These are phyloP conservation scores for Gliomastix tumulicola DNA, from an alignment of 2,329 filamentous ascomycete genomes.

Conservation along the genomic window DNA sequence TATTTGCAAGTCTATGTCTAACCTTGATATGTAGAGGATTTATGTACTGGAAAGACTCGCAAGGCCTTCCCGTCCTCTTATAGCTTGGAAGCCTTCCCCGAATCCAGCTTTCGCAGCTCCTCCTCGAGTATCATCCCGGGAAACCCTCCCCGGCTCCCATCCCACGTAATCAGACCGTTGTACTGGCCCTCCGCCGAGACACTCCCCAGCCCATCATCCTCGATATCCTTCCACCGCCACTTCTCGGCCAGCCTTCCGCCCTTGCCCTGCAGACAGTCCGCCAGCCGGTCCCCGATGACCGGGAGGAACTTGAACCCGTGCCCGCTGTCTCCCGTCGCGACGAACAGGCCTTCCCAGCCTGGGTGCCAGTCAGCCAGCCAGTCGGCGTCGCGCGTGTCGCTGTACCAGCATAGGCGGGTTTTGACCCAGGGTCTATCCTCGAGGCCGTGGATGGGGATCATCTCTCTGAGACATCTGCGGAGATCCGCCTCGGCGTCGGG, in stretches of 20 bases:
- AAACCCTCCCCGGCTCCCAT: slow-evolving; percentile 43
- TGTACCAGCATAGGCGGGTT: slow-evolving; percentile 69
- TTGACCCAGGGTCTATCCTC: slow-evolving; percentile 51
- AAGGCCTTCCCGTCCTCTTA: too few species aligned
- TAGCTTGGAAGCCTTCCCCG: background rate
- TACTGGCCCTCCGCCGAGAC: slow-evolving; percentile 26
- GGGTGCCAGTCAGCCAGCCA: slow-evolving; percentile 68
- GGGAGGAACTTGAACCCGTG: slow-evolving; percentile 66
- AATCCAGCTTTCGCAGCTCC: slow-evolving; percentile 21
- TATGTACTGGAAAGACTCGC: too few species aligned
- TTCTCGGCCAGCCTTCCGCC: slow-evolving; percentile 46
- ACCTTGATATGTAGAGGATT: too few species aligned
- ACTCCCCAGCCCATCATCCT: slow-evolving; percentile 24
- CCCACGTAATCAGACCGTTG: slow-evolving; percentile 37
- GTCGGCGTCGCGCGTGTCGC: slow-evolving; percentile 64
- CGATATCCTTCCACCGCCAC: slow-evolving; percentile 58
- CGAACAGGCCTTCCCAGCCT: slow-evolving; percentile 46
- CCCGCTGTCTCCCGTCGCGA: slow-evolving; percentile 57
- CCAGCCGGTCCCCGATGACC: slow-evolving; percentile 55
- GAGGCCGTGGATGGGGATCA: slow-evolving; percentile 51
- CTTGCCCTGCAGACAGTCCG: slow-evolving; percentile 42
- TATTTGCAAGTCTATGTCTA: too few species aligned
- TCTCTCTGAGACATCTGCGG: slow-evolving; percentile 50
- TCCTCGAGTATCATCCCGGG: slow-evolving; percentile 38
- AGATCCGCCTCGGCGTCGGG: slow-evolving; percentile 55